Evolutionary conservation across 176 grass and related monocot genomes (phyloP).

Genomic region (Ensete glaucum): DNA sequence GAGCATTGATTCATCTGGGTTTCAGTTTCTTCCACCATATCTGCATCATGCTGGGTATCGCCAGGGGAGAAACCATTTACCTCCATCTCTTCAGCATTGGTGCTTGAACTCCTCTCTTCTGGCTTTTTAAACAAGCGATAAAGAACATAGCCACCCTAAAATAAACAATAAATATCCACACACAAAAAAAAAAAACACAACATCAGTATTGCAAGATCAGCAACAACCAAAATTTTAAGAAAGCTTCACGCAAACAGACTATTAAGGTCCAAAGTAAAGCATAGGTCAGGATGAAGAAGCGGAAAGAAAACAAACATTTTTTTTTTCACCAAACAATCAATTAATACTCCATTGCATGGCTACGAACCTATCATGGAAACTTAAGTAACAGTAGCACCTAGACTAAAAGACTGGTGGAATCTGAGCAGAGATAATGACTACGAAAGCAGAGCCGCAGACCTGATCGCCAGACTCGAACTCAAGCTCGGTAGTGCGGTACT

Average conservation of each 20-base stretch:
- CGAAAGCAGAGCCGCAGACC: conserved; percentile 24
- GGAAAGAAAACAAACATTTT: too few relatives aligned
- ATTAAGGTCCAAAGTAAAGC: too few relatives aligned
- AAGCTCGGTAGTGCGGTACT: conserved; percentile 75
- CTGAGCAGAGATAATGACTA: background rate
- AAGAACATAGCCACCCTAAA: conserved; percentile 81
- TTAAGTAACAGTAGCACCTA: too few relatives aligned
- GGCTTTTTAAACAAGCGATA: conserved; percentile 68
- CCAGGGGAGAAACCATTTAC: conserved; percentile 55
- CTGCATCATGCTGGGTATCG: conserved; percentile 22
- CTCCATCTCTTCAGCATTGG: conserved; percentile 52
- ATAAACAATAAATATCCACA: too few relatives aligned
- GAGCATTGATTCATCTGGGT: conserved; percentile 41
- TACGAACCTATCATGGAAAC: too few relatives aligned
- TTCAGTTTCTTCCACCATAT: conserved; percentile 38
- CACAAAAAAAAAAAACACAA: background rate
- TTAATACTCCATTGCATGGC: too few relatives aligned
- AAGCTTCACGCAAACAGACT: too few relatives aligned
- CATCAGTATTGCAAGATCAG: background rate
- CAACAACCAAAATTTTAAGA: too few relatives aligned
- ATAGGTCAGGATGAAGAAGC: background rate
- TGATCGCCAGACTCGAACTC: conserved; percentile 71
- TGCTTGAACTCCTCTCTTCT: conserved; percentile 42
- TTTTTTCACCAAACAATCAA: too few relatives aligned
- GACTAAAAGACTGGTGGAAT: background rate